Evolutionary conservation across 371 early-diverging fungal species (phyloP).

Genomic region (Parasitella parasitica): DNA sequence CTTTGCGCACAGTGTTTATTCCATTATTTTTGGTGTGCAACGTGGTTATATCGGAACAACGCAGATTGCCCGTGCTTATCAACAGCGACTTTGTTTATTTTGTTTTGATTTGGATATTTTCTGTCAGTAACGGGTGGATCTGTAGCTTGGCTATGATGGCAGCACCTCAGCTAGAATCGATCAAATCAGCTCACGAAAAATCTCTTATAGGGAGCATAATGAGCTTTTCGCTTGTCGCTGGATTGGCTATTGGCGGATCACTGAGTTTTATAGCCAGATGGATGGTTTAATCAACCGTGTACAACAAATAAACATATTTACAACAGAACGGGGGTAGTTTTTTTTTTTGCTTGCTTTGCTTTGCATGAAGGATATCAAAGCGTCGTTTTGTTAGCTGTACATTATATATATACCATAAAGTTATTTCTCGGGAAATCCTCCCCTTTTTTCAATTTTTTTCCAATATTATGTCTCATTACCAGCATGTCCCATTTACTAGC

Average conservation of each 20-base stretch:
- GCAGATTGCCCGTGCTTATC: constrained; percentile 57
- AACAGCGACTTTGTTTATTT: constrained; percentile 63
- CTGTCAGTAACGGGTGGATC: constrained; percentile 70
- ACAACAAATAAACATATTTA: constrained; percentile 10
- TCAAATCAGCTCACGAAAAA: constrained; percentile 36
- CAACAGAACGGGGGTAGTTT: not conserved
- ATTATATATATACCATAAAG: not conserved
- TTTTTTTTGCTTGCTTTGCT: not conserved
- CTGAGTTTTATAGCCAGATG: constrained; percentile 56
- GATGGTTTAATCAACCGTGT: constrained; percentile 35
- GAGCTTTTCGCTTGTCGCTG: constrained; percentile 69
- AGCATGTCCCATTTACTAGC: constrained; percentile 1
- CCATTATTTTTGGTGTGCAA: constrained; percentile 75
- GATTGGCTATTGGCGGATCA: constrained; percentile 69
- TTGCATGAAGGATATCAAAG: not conserved
- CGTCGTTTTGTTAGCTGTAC: not conserved
- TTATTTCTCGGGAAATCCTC: not conserved
- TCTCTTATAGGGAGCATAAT: constrained; percentile 66
- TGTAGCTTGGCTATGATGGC: constrained; percentile 76
- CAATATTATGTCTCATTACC: not conserved
- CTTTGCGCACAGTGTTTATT: constrained; percentile 59
- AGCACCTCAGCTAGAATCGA: constrained; percentile 61
- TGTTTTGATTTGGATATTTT: constrained; percentile 60
- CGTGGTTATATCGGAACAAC: constrained; percentile 46
- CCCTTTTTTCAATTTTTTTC: not conserved